Conservation (phyloP, 2,329 filamentous ascomycete genomes). For the Fonsecaea pedrosoi region DNA sequence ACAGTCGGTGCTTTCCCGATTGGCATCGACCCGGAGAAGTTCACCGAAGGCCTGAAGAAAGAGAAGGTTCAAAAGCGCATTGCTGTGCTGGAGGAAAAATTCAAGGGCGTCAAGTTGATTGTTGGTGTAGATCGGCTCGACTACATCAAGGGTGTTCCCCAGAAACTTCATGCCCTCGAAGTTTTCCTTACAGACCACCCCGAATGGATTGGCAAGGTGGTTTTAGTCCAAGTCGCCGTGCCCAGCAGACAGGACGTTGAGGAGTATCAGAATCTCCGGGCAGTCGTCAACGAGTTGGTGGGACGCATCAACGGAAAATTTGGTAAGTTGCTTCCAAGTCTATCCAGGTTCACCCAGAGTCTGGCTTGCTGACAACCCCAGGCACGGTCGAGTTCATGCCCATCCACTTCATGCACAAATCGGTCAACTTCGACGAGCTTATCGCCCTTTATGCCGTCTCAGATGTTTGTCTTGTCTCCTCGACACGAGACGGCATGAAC, state of each 20-base stretch:
- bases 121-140: slow-evolving; percentile 96
- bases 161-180: slow-evolving; percentile 95
- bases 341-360: not conserved
- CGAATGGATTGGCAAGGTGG: slow-evolving; percentile 97
- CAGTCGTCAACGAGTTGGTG: slow-evolving; percentile 94
- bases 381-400: slow-evolving; percentile 98
- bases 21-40: slow-evolving; percentile 96
- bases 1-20: slow-evolving; percentile 96
- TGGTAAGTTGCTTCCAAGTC: slow-evolving; percentile 54
- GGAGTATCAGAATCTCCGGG: slow-evolving; percentile 94
- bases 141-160: slow-evolving; percentile 98
- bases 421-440: slow-evolving; percentile 91
- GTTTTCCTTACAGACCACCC: slow-evolving; percentile 97
- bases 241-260: slow-evolving; percentile 95
- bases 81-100: slow-evolving; percentile 82
- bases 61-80: slow-evolving; percentile 88
- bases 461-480: slow-evolving; percentile 90
- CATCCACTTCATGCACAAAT: slow-evolving; percentile 98
- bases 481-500: slow-evolving; percentile 98
- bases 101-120: slow-evolving; percentile 93
- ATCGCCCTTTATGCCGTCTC: slow-evolving; percentile 91
- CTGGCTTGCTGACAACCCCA: slow-evolving; percentile 41
- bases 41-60: slow-evolving; percentile 84
- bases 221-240: slow-evolving; percentile 93
- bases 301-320: slow-evolving; percentile 97